Evolutionary conservation across 2,329 filamentous ascomycete genomes (phyloP).

Genomic region (Leptographium lundbergii): DNA sequence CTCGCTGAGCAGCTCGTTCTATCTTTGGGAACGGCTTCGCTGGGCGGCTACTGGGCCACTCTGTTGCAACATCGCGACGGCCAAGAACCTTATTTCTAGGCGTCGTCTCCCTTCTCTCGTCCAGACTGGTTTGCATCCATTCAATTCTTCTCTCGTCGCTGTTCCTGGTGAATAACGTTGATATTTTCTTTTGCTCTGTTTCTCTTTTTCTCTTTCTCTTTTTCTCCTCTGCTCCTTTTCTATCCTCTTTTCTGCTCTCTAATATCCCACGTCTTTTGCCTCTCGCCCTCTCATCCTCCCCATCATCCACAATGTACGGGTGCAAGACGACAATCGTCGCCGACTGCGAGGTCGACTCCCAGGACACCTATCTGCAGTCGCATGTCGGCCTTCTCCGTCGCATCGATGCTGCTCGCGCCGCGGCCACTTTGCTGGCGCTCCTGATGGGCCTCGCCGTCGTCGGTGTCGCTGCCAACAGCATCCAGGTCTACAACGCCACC

Average conservation of each 20-base stretch:
- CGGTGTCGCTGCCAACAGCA: slow-evolving; percentile 39
- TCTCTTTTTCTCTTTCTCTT: not conserved
- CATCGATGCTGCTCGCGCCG: slow-evolving; percentile 31
- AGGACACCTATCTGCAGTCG: slow-evolving; percentile 23
- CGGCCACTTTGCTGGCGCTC: slow-evolving; percentile 36
- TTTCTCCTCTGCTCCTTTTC: not conserved
- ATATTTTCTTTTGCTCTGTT: not conserved
- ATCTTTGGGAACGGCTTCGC: not conserved
- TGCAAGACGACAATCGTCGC: slow-evolving; percentile 19
- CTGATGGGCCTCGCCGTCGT: slow-evolving; percentile 38
- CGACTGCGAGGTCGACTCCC: slow-evolving; percentile 35
- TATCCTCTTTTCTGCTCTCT: not conserved
- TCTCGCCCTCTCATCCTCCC: not conserved
- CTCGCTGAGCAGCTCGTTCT: too few relatives aligned
- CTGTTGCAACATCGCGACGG: not conserved
- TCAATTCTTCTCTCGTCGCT: not conserved
- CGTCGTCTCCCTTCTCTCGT: not conserved
- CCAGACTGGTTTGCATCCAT: not conserved
- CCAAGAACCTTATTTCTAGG: not conserved
- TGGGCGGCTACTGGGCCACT: not conserved
- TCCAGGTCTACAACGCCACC: slow-evolving; percentile 43
- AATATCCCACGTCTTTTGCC: not conserved
- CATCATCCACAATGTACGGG: slow-evolving; percentile 4
- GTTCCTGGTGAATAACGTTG: not conserved
- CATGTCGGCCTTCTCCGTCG: slow-evolving; percentile 26